Conservation (phyloP, 2,329 filamentous ascomycete genomes). For the Botryotinia convoluta region DNA sequence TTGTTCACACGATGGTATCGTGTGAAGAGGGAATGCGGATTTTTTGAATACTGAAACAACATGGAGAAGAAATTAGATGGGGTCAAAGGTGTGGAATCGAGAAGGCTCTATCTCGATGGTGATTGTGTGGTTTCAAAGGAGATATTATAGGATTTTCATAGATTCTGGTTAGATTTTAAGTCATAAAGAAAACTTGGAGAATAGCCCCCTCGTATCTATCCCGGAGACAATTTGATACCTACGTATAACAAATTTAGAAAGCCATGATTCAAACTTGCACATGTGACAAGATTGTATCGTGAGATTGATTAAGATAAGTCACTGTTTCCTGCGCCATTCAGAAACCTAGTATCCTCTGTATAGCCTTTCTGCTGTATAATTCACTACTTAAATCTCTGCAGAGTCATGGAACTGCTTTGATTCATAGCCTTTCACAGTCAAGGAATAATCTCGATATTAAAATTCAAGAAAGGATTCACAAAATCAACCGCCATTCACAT, state of each 20-base stretch:
- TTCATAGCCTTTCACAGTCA: not conserved
- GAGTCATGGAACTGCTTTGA: too few relatives aligned
- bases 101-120: too few relatives aligned
- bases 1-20: not conserved
- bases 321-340: not conserved
- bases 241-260: too few relatives aligned
- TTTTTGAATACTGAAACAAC: not conserved
- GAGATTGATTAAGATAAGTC: not conserved
- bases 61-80: not conserved
- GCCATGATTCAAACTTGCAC: not conserved
- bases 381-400: not conserved
- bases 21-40: not conserved
- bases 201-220: rapidly evolving
- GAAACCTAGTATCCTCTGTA: not conserved
- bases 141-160: not conserved
- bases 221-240: too few relatives aligned
- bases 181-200: not conserved
- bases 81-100: not conserved
- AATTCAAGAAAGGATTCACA: not conserved
- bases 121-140: too few relatives aligned
- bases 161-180: not conserved
- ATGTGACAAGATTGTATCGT: not conserved
- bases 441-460: too few relatives aligned
- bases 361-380: not conserved
- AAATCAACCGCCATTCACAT: not conserved